phyloP scores from a whole-genome alignment of 441 rosid species.

The Populus hybrid region DNA sequence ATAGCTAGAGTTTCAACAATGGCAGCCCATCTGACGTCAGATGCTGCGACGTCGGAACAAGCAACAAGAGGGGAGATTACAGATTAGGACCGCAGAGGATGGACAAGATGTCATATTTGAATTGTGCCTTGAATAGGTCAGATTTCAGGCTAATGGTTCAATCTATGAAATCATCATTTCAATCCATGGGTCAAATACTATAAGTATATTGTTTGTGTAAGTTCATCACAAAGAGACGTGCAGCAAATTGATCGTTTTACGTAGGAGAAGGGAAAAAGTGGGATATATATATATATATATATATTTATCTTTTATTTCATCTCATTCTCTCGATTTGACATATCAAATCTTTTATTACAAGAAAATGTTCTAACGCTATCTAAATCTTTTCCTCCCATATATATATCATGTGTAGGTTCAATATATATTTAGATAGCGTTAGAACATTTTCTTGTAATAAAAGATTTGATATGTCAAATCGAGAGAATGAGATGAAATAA shows the following conservation, averaged over 20 bases:
- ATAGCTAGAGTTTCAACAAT: not conserved
- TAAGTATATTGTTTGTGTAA: not conserved
- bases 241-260: not conserved
- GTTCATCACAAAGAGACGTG: not conserved
- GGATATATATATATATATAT: not conserved
- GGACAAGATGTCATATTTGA: not conserved
- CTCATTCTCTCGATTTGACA: too few relatives aligned
- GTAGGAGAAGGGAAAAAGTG: not conserved
- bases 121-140: not conserved
- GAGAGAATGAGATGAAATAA: too few relatives aligned
- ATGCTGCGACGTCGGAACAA: not conserved
- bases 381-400: too few relatives aligned
- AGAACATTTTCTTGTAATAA: too few relatives aligned
- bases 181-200: not conserved
- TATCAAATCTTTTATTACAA: too few relatives aligned
- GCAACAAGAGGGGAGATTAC: not conserved
- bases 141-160: not conserved
- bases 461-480: too few relatives aligned
- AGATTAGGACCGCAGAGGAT: not conserved
- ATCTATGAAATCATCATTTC: not conserved
- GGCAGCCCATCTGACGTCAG: not conserved
- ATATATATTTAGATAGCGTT: not conserved
- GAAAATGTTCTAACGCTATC: too few relatives aligned
- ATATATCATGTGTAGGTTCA: too few relatives aligned
- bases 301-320: too few relatives aligned